Conservation (phyloP, 2,329 filamentous ascomycete genomes). For the Basipetospora sp. region DNA sequence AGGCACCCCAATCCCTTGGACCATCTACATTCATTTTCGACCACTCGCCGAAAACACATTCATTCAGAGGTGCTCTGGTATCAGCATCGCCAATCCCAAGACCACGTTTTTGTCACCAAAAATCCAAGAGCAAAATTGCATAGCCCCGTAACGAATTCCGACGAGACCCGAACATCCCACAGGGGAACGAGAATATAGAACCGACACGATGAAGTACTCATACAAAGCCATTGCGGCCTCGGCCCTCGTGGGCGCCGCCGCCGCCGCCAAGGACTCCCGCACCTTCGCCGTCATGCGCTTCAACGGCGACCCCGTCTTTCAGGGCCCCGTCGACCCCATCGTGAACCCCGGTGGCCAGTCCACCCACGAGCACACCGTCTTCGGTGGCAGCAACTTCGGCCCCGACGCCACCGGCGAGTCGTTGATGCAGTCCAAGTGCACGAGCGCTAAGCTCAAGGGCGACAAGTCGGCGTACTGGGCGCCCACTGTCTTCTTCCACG, state of each 20-base stretch:
- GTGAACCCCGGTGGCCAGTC: constrained; percentile 44
- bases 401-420: constrained; percentile 45
- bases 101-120: no score
- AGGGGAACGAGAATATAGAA: no score
- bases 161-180: no score
- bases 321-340: constrained; percentile 53
- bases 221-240: constrained; percentile 15
- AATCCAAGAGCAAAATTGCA: background rate
- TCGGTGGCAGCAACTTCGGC: constrained; percentile 55
- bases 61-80: constrained; percentile 4
- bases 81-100: constrained; percentile 3
- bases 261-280: constrained; percentile 27
- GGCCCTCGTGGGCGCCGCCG: constrained; percentile 23
- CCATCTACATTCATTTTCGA: background rate
- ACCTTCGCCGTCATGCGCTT: constrained; percentile 59
- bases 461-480: constrained; percentile 70
- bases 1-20: no score
- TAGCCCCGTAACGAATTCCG: background rate
- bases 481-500: constrained; percentile 53
- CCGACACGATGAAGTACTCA: constrained; percentile 5
- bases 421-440: constrained; percentile 49
- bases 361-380: constrained; percentile 54
- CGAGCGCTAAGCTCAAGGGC: constrained; percentile 51
- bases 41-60: background rate
- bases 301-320: constrained; percentile 48